Percentiles rank a stretch among this genome's conserved stretches.
These are phyloP conservation scores for Fusarium redolens DNA, from an alignment of 2,329 filamentous ascomycete genomes.

Conservation along the genomic window DNA sequence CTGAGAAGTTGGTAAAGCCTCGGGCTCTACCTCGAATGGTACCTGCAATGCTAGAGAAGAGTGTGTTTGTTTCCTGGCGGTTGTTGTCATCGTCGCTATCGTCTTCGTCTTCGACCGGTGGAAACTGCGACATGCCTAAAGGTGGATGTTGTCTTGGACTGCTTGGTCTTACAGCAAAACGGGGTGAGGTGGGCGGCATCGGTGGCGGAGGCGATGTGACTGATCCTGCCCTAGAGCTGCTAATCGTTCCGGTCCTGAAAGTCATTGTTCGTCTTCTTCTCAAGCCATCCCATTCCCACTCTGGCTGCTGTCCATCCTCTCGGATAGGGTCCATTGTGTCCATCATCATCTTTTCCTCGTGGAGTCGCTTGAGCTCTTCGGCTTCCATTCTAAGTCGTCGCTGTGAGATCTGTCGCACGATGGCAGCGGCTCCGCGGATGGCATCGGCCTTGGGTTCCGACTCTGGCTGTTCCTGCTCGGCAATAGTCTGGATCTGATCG, in stretches of 20 bases:
- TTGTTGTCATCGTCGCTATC: constrained; percentile 60
- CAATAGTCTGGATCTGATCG: constrained; percentile 94
- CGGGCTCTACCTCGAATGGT: constrained; percentile 57
- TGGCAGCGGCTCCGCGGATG: constrained; percentile 89
- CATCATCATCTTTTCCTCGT: constrained; percentile 77
- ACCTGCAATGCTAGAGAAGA: constrained; percentile 68
- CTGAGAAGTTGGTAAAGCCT: constrained; percentile 49
- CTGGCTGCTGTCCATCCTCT: constrained; percentile 73
- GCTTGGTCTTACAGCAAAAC: constrained; percentile 27
- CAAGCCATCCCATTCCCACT: constrained; percentile 91
- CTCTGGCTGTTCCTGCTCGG: constrained; percentile 95
- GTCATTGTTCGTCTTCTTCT: constrained; percentile 74
- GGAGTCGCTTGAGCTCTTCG: constrained; percentile 81
- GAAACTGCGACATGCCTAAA: constrained; percentile 88
- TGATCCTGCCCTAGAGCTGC: constrained; percentile 46
- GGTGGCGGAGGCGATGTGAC: constrained; percentile 45
- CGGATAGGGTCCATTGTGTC: constrained; percentile 79
- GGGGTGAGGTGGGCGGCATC: constrained; percentile 44
- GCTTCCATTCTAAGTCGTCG: constrained; percentile 81
- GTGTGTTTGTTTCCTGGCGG: constrained; percentile 59
- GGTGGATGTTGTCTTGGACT: constrained; percentile 50
- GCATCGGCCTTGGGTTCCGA: constrained; percentile 96
- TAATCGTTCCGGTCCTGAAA: constrained; percentile 40
- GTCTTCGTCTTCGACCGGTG: constrained; percentile 71
- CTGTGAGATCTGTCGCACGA: constrained; percentile 84